Conservation (phyloP, 352 stramenopile genomes). For the Phytophthora meadii region DNA sequence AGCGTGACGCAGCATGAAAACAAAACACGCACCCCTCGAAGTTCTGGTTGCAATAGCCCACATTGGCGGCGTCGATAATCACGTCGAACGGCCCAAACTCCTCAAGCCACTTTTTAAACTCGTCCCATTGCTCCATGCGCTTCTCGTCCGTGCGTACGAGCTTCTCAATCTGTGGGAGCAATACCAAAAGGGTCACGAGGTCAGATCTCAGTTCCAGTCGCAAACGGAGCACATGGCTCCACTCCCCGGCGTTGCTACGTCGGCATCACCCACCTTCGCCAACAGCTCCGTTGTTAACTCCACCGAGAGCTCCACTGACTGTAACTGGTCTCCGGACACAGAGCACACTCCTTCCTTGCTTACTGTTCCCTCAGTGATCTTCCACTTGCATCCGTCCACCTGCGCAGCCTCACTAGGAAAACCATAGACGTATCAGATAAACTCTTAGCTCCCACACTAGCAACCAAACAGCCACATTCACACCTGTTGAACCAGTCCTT, state of each 20-base stretch:
- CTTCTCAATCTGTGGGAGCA: slow-evolving; percentile 62
- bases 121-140: slow-evolving; percentile 75
- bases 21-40: slow-evolving; percentile 78
- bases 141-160: slow-evolving; percentile 82
- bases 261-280: slow-evolving; percentile 54
- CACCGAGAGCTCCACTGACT: slow-evolving; percentile 69
- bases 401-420: slow-evolving; percentile 59
- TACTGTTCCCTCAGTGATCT: slow-evolving; percentile 58
- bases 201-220: not conserved
- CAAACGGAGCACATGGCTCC: slow-evolving; percentile 29
- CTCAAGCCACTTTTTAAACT: slow-evolving; percentile 85
- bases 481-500: slow-evolving; percentile 80
- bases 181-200: slow-evolving; percentile 1
- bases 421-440: slow-evolving; percentile 19
- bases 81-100: slow-evolving; percentile 89
- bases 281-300: slow-evolving; percentile 57
- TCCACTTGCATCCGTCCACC: slow-evolving; percentile 69
- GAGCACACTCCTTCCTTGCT: slow-evolving; percentile 64
- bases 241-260: slow-evolving; percentile 2
- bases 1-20: not conserved
- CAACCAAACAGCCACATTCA: slow-evolving; percentile 4
- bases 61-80: slow-evolving; percentile 98
- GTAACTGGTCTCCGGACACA: slow-evolving; percentile 60
- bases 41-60: slow-evolving; percentile 98
- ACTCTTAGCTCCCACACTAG: not conserved